Conservation (phyloP, 1,284 basidiomycete genomes). For the Trichosporon coremiiforme region DNA sequence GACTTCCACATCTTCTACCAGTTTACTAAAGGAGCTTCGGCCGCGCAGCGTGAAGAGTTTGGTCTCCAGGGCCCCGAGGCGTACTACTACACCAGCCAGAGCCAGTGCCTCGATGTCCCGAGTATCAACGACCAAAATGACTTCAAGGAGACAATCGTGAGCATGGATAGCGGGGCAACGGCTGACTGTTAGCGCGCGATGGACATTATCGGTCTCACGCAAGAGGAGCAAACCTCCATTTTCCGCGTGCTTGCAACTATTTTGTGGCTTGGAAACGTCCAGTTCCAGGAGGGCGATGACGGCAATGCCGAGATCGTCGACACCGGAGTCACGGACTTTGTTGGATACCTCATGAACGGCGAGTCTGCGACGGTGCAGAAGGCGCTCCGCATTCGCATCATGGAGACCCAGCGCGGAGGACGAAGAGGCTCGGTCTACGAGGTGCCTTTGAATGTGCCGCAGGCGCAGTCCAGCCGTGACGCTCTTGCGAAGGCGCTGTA, state of each 20-base stretch:
- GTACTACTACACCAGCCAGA: constrained; percentile 89
- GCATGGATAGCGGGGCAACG: constrained; percentile 40
- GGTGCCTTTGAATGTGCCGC: constrained; percentile 91
- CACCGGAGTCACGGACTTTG: constrained; percentile 88
- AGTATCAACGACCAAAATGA: constrained; percentile 90
- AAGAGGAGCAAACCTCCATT: constrained; percentile 87
- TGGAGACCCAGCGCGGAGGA: constrained; percentile 93
- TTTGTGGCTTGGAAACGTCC: constrained; percentile 95
- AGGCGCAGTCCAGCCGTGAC: constrained; percentile 85
- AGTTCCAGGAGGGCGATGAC: constrained; percentile 84
- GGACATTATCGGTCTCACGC: constrained; percentile 83
- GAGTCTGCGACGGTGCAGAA: constrained; percentile 79
- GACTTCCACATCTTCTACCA: constrained; percentile 99
- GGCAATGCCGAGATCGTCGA: constrained; percentile 84
- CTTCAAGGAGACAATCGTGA: constrained; percentile 81
- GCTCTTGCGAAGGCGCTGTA: constrained; percentile 96
- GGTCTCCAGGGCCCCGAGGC: constrained; percentile 97
- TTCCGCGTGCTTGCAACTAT: constrained; percentile 89
- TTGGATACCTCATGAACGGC: constrained; percentile 90
- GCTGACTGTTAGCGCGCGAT: constrained; percentile 74
- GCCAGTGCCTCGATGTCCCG: constrained; percentile 86
- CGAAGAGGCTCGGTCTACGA: constrained; percentile 88
- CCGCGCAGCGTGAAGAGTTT: constrained; percentile 90
- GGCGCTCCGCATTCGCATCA: constrained; percentile 77
- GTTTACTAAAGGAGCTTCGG: constrained; percentile 92